Evolutionary conservation across 495 filamentous ascomycete genomes (phyloP), one percentile per base, ranked within the genome.

Genomic region (Penicilliopsis zonata): DNA sequence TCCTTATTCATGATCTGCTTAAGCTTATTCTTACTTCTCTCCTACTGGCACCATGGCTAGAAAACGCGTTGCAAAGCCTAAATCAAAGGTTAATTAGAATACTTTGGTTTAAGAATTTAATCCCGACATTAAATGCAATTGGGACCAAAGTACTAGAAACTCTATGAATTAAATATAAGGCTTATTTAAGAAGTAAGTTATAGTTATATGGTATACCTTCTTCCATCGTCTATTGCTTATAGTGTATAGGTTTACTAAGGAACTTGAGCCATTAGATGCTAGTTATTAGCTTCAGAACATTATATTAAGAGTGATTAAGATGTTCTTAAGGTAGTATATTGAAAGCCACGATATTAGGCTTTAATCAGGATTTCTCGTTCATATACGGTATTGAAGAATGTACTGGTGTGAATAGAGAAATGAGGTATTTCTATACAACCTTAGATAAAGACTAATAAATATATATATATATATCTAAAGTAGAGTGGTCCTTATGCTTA

Each of bases 101-200:
- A n/a, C n/a, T n/a, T n/a, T n/a, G n/a, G n/a, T n/a, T n/a, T n/a
- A n/a, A n/a, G n/a, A n/a, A n/a, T n/a, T n/a, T n/a, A n/a, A n/a
- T n/a, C n/a, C n/a, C n/a, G n/a, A n/a, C n/a, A n/a, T n/a, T n/a
- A n/a, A n/a, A n/a, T n/a, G n/a, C n/a, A n/a, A n/a, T n/a, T n/a
- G n/a, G n/a, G n/a, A n/a, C n/a, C n/a, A n/a, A n/a, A n/a, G n/a
- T n/a, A n/a, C n/a, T n/a, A n/a, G n/a, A n/a, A n/a, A n/a, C n/a
- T n/a, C n/a, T n/a, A n/a, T n/a, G n/a, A n/a, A n/a, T n/a, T n/a
- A n/a, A n/a, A 16, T 22, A 29, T 17, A 34, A 18, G 18, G 14
- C 23, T 5, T 7, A 12, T 37, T 34, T 30, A 16, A 13, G 10
- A 25, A 33, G 15, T 13, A 32, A 30, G 35, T 18, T 30, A 28